Conservation (phyloP, 768 basidiomycete genomes). For the Leccinum barrowsii region DNA sequence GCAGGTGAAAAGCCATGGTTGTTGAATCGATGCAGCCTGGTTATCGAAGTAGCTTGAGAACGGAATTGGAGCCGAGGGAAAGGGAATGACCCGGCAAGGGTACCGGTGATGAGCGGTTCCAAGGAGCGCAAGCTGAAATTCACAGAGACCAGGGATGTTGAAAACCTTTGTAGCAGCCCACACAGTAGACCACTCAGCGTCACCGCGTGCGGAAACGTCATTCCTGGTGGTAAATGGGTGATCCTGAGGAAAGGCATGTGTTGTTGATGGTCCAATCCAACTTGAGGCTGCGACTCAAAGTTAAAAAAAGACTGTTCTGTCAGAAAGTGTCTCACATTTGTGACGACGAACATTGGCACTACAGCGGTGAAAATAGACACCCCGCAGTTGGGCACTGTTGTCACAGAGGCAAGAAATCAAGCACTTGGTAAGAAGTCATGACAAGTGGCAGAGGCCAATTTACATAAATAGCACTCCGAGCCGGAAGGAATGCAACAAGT, state of each 20-base stretch:
- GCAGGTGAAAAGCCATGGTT: slow-evolving; percentile 36
- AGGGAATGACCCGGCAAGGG: slow-evolving; percentile 17
- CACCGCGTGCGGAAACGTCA: neutral
- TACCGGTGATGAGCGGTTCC: neutral
- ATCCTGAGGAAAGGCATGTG: neutral
- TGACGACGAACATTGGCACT: no score
- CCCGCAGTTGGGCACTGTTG: no score
- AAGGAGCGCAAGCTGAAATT: slow-evolving; percentile 19
- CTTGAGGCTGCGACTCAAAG: neutral
- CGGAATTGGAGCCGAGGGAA: slow-evolving; percentile 32
- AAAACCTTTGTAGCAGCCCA: slow-evolving; percentile 15
- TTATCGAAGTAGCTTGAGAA: slow-evolving; percentile 37
- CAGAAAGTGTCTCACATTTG: no score
- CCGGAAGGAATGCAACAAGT: no score
- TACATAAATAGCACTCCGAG: no score
- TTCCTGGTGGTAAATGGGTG: neutral
- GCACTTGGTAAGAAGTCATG: no score
- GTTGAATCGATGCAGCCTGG: slow-evolving; percentile 37
- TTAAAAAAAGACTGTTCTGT: neutral
- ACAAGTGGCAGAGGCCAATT: no score
- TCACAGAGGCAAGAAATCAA: no score
- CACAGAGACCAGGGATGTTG: slow-evolving; percentile 22
- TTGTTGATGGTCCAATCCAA: neutral
- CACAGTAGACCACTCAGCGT: slow-evolving; percentile 4
- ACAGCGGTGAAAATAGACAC: no score